Conservation (phyloP, 345 rosid species). For the Excoecaria cochinchinensis region DNA sequence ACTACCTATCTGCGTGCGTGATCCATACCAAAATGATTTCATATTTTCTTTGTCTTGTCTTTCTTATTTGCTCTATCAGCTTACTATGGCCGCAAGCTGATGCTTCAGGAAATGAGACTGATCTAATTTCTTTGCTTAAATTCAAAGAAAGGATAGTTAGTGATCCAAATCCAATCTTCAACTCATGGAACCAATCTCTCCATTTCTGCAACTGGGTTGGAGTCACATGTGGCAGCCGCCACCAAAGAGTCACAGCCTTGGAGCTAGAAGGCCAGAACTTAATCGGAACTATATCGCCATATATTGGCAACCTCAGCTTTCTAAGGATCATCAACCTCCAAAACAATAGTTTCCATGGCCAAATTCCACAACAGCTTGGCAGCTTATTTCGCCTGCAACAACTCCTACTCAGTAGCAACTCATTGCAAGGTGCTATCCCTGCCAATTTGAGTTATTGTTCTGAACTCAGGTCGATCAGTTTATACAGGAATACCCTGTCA, state of each 20-base stretch:
- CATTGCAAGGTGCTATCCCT: slow-evolving; percentile 17
- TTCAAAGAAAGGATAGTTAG: neutral
- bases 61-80: neutral
- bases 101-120: slow-evolving; percentile 1
- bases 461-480: neutral
- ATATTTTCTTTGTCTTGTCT: neutral
- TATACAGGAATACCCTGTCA: neutral
- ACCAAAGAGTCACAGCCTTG: slow-evolving; percentile 1
- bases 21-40: neutral
- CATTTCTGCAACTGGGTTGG: slow-evolving; percentile 9
- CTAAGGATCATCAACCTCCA: slow-evolving; percentile 3
- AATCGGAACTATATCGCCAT: slow-evolving; percentile 8
- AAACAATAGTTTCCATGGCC: slow-evolving; percentile 4
- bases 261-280: slow-evolving; percentile 4
- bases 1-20: neutral
- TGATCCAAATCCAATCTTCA: neutral
- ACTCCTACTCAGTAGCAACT: slow-evolving; percentile 2
- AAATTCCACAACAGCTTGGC: slow-evolving; percentile 18
- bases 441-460: slow-evolving; percentile 9
- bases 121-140: slow-evolving; percentile 5
- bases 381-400: slow-evolving; percentile 13
- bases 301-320: slow-evolving; percentile 16
- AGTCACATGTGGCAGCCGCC: slow-evolving; percentile 1
- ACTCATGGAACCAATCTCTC: neutral
- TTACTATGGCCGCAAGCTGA: neutral